These are phyloP conservation scores for Sorghum bicolor DNA, from an alignment of 176 grass and related monocot genomes.

Conservation along the genomic window DNA sequence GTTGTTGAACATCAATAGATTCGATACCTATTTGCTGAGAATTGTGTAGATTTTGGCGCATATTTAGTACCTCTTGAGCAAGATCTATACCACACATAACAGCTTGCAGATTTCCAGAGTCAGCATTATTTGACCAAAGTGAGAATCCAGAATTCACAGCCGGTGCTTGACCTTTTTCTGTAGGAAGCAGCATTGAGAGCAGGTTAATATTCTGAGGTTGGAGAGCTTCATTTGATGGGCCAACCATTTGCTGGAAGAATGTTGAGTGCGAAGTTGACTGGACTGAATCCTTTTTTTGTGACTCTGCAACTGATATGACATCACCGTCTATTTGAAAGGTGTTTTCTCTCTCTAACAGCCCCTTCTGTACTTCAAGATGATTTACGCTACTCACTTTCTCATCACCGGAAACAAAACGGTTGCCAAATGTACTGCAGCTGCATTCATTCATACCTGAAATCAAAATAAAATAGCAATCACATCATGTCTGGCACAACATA, in stretches of 20 bases:
- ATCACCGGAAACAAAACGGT: constrained; percentile 24
- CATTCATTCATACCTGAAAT: constrained; percentile 64
- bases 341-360: constrained; percentile 68
- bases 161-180: constrained; percentile 51
- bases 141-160: constrained; percentile 40
- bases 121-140: constrained; percentile 48
- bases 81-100: constrained; percentile 27
- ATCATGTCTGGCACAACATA: not conserved
- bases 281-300: constrained; percentile 43
- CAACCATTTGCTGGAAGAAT: constrained; percentile 42
- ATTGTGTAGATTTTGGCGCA: constrained; percentile 49
- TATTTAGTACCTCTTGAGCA: constrained; percentile 34
- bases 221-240: constrained; percentile 43
- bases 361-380: constrained; percentile 62
- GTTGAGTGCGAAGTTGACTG: constrained; percentile 53
- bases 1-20: constrained; percentile 60
- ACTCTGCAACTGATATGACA: constrained; percentile 31
- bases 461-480: constrained; percentile 2
- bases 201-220: constrained; percentile 66
- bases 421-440: constrained; percentile 33
- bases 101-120: constrained; percentile 36
- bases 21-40: constrained; percentile 46
- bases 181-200: constrained; percentile 58
- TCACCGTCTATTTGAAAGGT: constrained; percentile 45
- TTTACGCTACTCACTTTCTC: constrained; percentile 51